phyloP scores from a whole-genome alignment of 1,139 yeast genomes.

The Yamadazyma epiphylla region DNA sequence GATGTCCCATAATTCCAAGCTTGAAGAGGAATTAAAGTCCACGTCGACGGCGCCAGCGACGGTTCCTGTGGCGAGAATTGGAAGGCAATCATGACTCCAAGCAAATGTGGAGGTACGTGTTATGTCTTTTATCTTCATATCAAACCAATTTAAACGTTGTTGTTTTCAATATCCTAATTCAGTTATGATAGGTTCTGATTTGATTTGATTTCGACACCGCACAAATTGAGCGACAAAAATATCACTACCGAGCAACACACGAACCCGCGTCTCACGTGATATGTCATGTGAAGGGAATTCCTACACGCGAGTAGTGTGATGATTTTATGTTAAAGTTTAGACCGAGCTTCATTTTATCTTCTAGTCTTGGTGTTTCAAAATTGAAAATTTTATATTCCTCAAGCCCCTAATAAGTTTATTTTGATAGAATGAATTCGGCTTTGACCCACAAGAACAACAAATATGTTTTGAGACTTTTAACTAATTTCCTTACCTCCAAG shows the following conservation, averaged over 20 bases:
- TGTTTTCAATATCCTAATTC: too few relatives aligned
- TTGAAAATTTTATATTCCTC: too few relatives aligned
- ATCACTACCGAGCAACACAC: too few relatives aligned
- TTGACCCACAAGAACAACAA: conserved; percentile 6
- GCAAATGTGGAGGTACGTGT: conserved; percentile 89
- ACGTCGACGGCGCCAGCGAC: conserved; percentile 94
- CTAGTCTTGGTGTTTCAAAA: too few relatives aligned
- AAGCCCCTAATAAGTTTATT: too few relatives aligned
- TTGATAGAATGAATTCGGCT: background rate
- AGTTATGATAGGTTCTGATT: background rate
- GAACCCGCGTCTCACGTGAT: background rate
- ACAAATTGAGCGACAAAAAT: background rate
- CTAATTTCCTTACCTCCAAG: conserved; percentile 6
- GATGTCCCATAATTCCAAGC: conserved; percentile 75
- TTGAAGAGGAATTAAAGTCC: conserved; percentile 73
- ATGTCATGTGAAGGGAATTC: background rate
- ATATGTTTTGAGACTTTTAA: conserved; percentile 2
- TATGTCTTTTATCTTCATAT: conserved; percentile 67
- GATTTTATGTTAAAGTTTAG: too few relatives aligned
- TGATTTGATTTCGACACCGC: conserved; percentile 1
- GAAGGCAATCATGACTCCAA: conserved; percentile 80
- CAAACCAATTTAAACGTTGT: too few relatives aligned
- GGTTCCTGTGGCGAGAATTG: conserved; percentile 83
- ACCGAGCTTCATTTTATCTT: too few relatives aligned
- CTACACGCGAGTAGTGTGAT: too few relatives aligned